Base-by-base conservation (phyloP, 257 asterid species). In the Salvia splendens region DNA sequence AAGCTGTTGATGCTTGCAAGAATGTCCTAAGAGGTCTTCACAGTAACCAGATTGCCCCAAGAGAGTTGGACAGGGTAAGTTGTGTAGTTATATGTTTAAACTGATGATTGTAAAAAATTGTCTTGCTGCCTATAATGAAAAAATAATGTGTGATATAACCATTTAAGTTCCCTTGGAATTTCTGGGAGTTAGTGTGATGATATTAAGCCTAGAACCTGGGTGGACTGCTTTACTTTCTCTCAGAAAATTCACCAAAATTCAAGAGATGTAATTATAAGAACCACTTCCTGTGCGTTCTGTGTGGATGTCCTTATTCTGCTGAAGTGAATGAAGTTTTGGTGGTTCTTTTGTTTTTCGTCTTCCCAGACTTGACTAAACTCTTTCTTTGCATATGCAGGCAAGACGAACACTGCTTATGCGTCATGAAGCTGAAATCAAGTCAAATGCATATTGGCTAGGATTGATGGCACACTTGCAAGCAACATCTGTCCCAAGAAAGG, bases 1-100 rank as follows among this genome's bases (percentile, higher is more conserved):
- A 87, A 81, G 99, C 99, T 81, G 99, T 94, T 78, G 97, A 94
- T 74, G 97, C 99, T 76, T 94, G 99, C 92, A 94, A 87, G 82
- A 85, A 82, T 85, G 99, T 94, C 78, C 87, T 94, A 40, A 80
- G 96, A 82, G 97, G 97, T 76, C 79, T 94, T 71, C 85, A 84
- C 67, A 83, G 84, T 79, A 87, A 76, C 83, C 79, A 70, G 71
- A 84, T 94, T 79, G 87, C 93, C 71, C 89, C 88, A 24, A 85
- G 99, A 78, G 99, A 94, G 84, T 82, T 94, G 86, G 99, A 94
- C 74, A 84, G 99, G 82, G 99, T 91, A 71, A 84, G 99, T 87
- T 67, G 51, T 65, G 56, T 71, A 67, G 12, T 53, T 24, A 30
- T 62, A 73, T 61, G 62, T 54, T 67, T 35, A 12, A 59, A 61